A percentile compares a stretch with the other conserved stretches of the same genome.
These are phyloP conservation scores for Entophlyctis luteolus DNA, from an alignment of 192 early-diverging fungal genomes.

Conservation along the genomic window DNA sequence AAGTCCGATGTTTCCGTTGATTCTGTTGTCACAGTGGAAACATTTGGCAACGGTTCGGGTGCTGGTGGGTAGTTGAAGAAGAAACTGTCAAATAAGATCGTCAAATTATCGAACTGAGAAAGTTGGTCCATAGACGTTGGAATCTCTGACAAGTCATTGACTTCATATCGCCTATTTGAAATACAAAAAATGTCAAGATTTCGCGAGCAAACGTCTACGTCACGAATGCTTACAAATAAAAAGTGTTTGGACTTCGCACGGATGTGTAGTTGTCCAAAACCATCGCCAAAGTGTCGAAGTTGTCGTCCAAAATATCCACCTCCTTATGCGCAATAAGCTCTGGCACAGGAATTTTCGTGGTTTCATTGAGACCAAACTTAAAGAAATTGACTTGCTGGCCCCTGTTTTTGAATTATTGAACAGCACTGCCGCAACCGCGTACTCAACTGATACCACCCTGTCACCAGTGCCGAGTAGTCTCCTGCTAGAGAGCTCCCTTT, in stretches of 20 bases:
- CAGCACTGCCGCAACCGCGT: too few relatives aligned
- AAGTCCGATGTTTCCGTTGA: too few relatives aligned
- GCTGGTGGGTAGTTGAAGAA: conserved; percentile 20
- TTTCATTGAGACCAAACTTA: not conserved
- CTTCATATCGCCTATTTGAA: not conserved
- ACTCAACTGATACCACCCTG: conserved; percentile 10
- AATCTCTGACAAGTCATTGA: not conserved
- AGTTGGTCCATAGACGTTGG: not conserved
- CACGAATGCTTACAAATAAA: conserved; percentile 8
- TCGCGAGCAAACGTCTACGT: too few relatives aligned
- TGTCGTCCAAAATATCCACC: conserved; percentile 16
- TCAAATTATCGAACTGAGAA: not conserved
- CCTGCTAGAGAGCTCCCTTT: conserved; percentile 8
- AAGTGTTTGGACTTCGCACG: not conserved
- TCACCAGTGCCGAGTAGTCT: not conserved
- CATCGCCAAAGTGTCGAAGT: not conserved
- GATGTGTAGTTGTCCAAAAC: not conserved
- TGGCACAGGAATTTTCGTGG: not conserved
- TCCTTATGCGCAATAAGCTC: not conserved
- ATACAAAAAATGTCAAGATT: too few relatives aligned
- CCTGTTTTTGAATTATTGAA: too few relatives aligned
- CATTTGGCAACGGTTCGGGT: not conserved
- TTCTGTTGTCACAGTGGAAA: too few relatives aligned
- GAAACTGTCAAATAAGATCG: not conserved
- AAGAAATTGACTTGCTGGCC: conserved; percentile 1